phyloP scores from a whole-genome alignment of 108 stramenopile genomes.

The Craspedostauros australis region DNA sequence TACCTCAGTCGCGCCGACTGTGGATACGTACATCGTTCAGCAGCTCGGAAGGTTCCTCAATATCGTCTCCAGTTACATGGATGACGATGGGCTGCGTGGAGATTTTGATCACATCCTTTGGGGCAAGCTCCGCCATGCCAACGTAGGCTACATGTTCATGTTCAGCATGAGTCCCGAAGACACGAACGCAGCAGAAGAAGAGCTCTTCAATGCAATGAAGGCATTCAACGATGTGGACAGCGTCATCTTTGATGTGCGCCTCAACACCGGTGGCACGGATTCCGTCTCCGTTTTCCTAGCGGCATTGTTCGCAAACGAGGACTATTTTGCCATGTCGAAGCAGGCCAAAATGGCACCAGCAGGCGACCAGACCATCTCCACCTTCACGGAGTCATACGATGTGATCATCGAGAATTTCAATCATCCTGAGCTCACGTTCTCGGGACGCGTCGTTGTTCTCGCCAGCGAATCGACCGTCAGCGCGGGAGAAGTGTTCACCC shows the following conservation, averaged over 20 bases:
- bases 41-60: not conserved
- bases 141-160: slow-evolving; percentile 1
- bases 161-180: not conserved
- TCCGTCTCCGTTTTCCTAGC: not conserved
- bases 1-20: no score
- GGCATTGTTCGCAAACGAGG: not conserved
- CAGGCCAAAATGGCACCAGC: not conserved
- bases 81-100: not conserved
- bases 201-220: not conserved
- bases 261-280: slow-evolving; percentile 4
- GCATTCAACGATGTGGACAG: not conserved
- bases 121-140: not conserved
- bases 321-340: not conserved
- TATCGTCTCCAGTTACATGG: not conserved
- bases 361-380: no score
- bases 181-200: not conserved
- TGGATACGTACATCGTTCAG: not conserved
- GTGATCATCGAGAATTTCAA: not conserved
- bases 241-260: slow-evolving; percentile 4
- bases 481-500: slow-evolving; percentile 6
- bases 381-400: not conserved
- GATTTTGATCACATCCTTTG: not conserved
- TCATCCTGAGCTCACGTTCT: not conserved
- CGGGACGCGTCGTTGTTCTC: not conserved
- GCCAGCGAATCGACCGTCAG: not conserved